Conservation (phyloP, 2,329 filamentous ascomycete species). For the Cytospora piceae region DNA sequence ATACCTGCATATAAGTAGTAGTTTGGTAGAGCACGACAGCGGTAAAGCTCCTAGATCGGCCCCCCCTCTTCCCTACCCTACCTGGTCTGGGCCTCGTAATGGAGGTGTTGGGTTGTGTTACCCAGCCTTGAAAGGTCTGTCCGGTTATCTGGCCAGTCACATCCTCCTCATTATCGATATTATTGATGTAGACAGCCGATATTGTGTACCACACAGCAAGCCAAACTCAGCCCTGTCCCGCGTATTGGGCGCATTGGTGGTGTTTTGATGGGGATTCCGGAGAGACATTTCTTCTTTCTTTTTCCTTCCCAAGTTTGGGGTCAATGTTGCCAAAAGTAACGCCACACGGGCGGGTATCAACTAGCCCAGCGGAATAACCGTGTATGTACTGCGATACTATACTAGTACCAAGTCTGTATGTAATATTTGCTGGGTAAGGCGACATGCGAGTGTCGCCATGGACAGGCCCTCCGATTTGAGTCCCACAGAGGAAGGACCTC, state of each 20-base stretch:
- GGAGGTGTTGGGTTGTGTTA: constrained; percentile 3
- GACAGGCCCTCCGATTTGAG: no score
- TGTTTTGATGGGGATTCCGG: background rate
- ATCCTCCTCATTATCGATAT: constrained; percentile 1
- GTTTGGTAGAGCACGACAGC: background rate
- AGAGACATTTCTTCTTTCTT: constrained; percentile 5
- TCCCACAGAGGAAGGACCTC: no score
- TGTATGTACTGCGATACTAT: no score
- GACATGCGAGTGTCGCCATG: no score
- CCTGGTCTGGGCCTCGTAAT: background rate
- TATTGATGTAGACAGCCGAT: constrained; percentile 8
- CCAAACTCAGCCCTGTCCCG: constrained; percentile 13
- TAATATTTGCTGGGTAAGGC: no score
- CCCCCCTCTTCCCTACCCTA: background rate
- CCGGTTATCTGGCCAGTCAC: constrained; percentile 10
- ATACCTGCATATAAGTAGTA: background rate
- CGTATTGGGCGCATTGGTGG: background rate
- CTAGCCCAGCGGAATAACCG: no score
- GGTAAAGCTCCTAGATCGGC: constrained; percentile 17
- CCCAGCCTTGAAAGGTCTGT: background rate
- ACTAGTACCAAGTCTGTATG: no score
- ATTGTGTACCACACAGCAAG: background rate
- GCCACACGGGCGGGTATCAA: no score
- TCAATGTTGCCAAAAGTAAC: no score
- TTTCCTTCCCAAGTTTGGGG: background rate